Conservation (phyloP, 306 rosid genomes). For the Glycine tomentella region DNA sequence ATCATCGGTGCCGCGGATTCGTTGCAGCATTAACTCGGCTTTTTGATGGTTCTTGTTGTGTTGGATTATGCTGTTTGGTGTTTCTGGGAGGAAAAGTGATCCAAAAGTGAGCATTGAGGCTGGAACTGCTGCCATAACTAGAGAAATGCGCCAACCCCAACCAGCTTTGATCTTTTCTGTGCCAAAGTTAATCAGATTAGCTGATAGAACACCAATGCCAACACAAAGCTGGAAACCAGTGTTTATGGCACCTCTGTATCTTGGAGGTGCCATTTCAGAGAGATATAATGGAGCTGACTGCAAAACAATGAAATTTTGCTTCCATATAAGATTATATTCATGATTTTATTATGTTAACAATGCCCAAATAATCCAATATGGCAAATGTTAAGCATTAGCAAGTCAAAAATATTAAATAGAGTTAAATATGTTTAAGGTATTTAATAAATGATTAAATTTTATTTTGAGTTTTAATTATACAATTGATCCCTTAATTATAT, state of each 20-base stretch:
- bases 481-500: too few relatives aligned
- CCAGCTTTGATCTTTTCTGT: conserved; percentile 45
- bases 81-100: conserved; percentile 46
- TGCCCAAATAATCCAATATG: neutral
- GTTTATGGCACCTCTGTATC: conserved; percentile 64
- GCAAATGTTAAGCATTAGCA: neutral
- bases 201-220: conserved; percentile 44
- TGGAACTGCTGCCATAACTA: conserved; percentile 52
- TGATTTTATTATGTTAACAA: neutral
- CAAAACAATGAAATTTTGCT: conserved; percentile 23
- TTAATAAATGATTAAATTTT: too few relatives aligned
- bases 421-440: too few relatives aligned
- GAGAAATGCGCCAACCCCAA: conserved; percentile 50
- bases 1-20: conserved; percentile 61
- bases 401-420: neutral
- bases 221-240: conserved; percentile 59
- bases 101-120: conserved; percentile 45
- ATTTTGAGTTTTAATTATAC: too few relatives aligned
- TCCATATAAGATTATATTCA: neutral
- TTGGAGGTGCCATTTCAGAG: conserved; percentile 60
- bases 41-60: conserved; percentile 31
- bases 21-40: conserved; percentile 49
- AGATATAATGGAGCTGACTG: conserved; percentile 60
- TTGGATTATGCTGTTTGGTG: conserved; percentile 53
- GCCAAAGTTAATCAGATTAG: conserved; percentile 40